Conservation (phyloP, 2,329 filamentous ascomycete genomes). For the Alternaria gaisen region DNA sequence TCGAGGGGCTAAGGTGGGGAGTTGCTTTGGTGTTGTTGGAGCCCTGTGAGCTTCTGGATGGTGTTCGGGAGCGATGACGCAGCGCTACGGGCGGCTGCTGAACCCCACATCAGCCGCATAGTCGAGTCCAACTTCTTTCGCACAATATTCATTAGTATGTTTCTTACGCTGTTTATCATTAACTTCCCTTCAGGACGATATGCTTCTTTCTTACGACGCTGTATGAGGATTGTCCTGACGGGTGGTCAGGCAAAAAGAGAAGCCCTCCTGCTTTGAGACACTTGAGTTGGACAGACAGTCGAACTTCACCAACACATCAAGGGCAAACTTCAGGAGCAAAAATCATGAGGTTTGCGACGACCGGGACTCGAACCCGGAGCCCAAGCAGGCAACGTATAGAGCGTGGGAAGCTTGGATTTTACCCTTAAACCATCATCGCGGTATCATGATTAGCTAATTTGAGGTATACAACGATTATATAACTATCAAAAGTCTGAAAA, state of each 20-base stretch:
- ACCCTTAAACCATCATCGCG: constrained; percentile 43
- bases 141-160: neutral
- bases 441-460: neutral
- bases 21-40: constrained; percentile 1
- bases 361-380: constrained; percentile 41
- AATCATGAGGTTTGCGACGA: constrained; percentile 23
- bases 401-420: constrained; percentile 45
- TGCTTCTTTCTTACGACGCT: neutral
- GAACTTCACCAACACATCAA: neutral
- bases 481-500: neutral
- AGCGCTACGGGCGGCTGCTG: constrained; percentile 24
- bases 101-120: constrained; percentile 13
- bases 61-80: constrained; percentile 27
- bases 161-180: neutral
- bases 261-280: accelerated
- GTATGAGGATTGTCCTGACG: neutral
- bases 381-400: constrained; percentile 25
- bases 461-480: accelerated
- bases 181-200: neutral
- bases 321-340: neutral
- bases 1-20: neutral
- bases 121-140: neutral
- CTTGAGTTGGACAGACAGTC: neutral
- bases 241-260: neutral
- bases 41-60: constrained; percentile 6